A percentile compares a stretch with the other conserved stretches of the same genome.
Evolutionary conservation across 306 rosid genomes (phyloP).

Genomic region (Psophocarpus tetragonolobus): DNA sequence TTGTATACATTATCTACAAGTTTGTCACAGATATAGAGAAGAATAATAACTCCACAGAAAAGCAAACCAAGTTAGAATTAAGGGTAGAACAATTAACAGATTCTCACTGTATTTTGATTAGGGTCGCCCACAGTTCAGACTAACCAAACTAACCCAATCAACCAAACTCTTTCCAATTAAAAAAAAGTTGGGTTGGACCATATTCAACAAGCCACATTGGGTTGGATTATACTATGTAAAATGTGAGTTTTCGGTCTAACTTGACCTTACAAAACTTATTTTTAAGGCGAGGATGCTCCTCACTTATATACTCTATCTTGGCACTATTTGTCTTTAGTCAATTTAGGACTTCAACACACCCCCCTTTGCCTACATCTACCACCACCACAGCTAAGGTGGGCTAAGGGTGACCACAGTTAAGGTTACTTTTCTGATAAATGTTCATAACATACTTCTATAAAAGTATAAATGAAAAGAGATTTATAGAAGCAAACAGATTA

Average conservation of each 20-base stretch:
- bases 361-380: no score
- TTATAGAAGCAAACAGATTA: not conserved
- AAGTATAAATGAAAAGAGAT: not conserved
- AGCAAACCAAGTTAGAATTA: not conserved
- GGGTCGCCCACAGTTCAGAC: not conserved
- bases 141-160: not conserved
- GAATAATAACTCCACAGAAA: not conserved
- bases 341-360: no score
- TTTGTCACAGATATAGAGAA: not conserved
- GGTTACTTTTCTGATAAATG: no score
- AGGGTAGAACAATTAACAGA: not conserved
- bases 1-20: not conserved
- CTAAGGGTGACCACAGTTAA: no score
- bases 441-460: not conserved
- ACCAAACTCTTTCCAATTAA: not conserved
- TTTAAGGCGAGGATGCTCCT: no score
- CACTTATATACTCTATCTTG: no score
- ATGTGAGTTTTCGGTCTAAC: no score
- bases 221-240: no score
- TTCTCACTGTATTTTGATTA: conserved; percentile 8
- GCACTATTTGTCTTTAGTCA: no score
- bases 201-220: not conserved
- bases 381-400: no score
- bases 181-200: not conserved
- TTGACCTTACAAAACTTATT: no score